A percentile compares a stretch with the other conserved stretches of the same genome.
Conservation (phyloP, 805 yeast genomes). For the Saccharomyces jurei region DNA sequence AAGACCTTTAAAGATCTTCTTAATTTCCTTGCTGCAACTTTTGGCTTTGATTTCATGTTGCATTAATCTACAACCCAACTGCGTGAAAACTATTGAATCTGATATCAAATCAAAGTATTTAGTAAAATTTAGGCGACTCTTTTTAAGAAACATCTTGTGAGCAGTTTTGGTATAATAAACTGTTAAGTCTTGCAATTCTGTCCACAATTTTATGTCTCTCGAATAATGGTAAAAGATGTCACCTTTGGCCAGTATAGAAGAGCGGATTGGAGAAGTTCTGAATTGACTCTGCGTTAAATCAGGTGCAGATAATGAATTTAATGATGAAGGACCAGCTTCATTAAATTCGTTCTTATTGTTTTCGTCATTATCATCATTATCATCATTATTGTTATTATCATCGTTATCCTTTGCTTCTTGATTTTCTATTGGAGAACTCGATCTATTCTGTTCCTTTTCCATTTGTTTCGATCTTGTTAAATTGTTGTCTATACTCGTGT, state of each 20-base stretch:
- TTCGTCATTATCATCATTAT: neutral
- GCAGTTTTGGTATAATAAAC: slow-evolving; percentile 41
- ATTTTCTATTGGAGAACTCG: neutral
- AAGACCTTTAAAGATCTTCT: slow-evolving; percentile 43
- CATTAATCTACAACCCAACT: slow-evolving; percentile 46
- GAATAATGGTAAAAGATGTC: slow-evolving; percentile 51
- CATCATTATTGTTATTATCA: neutral
- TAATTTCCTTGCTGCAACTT: slow-evolving; percentile 40
- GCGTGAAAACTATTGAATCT: slow-evolving; percentile 44
- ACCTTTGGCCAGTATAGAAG: slow-evolving; percentile 26
- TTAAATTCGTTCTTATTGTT: slow-evolving; percentile 1
- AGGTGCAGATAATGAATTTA: neutral
- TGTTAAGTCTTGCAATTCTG: slow-evolving; percentile 42
- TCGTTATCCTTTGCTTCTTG: neutral
- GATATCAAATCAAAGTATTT: slow-evolving; percentile 48
- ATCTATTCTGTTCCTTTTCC: neutral
- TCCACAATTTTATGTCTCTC: slow-evolving; percentile 55
- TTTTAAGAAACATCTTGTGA: slow-evolving; percentile 43
- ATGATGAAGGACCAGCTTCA: neutral
- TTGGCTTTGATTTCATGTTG: slow-evolving; percentile 43
- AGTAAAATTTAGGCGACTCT: slow-evolving; percentile 44
- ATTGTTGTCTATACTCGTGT: slow-evolving; percentile 11
- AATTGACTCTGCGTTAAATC: neutral
- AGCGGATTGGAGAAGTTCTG: slow-evolving; percentile 6
- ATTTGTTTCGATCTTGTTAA: slow-evolving; percentile 18